phyloP scores from a whole-genome alignment of 305 asterid genomes.

The Fraxinus sp. region DNA sequence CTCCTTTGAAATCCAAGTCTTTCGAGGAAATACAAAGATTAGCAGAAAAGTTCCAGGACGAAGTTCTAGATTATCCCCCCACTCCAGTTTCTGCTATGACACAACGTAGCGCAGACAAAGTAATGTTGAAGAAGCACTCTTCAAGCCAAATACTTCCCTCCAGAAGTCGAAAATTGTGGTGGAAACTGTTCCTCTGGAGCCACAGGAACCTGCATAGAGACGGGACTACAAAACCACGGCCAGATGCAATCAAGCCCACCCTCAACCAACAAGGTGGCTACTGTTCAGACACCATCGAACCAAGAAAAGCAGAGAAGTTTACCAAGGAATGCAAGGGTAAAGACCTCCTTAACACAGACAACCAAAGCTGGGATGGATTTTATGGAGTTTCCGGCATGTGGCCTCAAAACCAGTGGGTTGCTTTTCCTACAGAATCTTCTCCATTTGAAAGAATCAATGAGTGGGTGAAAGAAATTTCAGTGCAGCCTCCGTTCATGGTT shows the following conservation, averaged over 20 bases:
- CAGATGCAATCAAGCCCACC: slow-evolving; percentile 22
- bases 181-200: slow-evolving; percentile 84
- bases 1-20: slow-evolving; percentile 41
- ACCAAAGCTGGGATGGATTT: slow-evolving; percentile 46
- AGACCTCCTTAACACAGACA: slow-evolving; percentile 22
- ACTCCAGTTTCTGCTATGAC: slow-evolving; percentile 55
- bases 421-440: slow-evolving; percentile 56
- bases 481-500: slow-evolving; percentile 37
- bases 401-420: slow-evolving; percentile 88
- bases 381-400: slow-evolving; percentile 55
- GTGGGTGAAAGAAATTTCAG: slow-evolving; percentile 62
- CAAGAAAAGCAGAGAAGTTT: slow-evolving; percentile 25
- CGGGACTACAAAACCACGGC: slow-evolving; percentile 20
- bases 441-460: slow-evolving; percentile 50
- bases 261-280: slow-evolving; percentile 50
- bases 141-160: slow-evolving; percentile 80
- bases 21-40: slow-evolving; percentile 52
- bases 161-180: slow-evolving; percentile 65
- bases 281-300: slow-evolving; percentile 51
- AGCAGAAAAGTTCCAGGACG: slow-evolving; percentile 31
- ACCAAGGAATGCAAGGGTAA: slow-evolving; percentile 25
- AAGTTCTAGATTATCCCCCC: slow-evolving; percentile 21
- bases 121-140: slow-evolving; percentile 73
- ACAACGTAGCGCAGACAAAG: slow-evolving; percentile 62
- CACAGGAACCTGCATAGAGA: slow-evolving; percentile 55